phyloP scores from a whole-genome alignment of 2,329 filamentous ascomycete genomes.

The Trichoderma asperellum region DNA sequence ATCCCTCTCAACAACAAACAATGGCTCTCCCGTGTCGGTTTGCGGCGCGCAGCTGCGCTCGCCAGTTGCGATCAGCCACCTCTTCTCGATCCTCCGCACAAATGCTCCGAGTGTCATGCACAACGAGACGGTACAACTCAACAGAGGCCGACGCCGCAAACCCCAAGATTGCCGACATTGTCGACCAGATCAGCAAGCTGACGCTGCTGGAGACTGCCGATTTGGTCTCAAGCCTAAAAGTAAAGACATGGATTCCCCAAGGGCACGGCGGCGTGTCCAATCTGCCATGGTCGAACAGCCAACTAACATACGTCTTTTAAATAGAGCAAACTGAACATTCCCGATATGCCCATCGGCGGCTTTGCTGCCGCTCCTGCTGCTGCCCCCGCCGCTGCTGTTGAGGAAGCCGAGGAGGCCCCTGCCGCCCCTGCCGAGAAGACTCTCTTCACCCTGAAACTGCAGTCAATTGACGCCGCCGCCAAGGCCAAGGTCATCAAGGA shows the following conservation, averaged over 20 bases:
- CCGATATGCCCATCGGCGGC: constrained; percentile 92
- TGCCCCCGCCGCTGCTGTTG: constrained; percentile 65
- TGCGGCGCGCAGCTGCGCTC: constrained; percentile 67
- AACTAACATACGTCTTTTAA: constrained; percentile 7
- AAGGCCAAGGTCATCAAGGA: constrained; percentile 99
- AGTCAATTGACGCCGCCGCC: constrained; percentile 80
- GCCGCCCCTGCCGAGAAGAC: constrained; percentile 93
- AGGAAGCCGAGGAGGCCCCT: constrained; percentile 87
- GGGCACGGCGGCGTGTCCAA: constrained; percentile 26
- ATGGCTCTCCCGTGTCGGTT: constrained; percentile 68
- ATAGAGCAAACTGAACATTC: constrained; percentile 93
- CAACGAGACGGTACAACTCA: constrained; percentile 81
- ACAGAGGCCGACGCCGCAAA: constrained; percentile 72
- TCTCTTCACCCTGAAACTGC: constrained; percentile 93
- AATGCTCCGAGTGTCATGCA: constrained; percentile 49
- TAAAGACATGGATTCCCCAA: constrained; percentile 47
- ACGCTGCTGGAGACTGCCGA: constrained; percentile 97
- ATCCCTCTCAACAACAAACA: constrained; percentile 40
- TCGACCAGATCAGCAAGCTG: constrained; percentile 98
- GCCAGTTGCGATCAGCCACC: constrained; percentile 59
- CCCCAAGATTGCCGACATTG: constrained; percentile 92
- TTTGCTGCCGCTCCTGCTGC: constrained; percentile 74
- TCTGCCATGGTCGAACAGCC: constrained; percentile 13
- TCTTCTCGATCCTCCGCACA: constrained; percentile 55
- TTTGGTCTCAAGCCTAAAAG: constrained; percentile 93